These are phyloP conservation scores for Coniochaeta prunicola DNA, from an alignment of 2,329 filamentous ascomycete genomes.

Conservation along the genomic window DNA sequence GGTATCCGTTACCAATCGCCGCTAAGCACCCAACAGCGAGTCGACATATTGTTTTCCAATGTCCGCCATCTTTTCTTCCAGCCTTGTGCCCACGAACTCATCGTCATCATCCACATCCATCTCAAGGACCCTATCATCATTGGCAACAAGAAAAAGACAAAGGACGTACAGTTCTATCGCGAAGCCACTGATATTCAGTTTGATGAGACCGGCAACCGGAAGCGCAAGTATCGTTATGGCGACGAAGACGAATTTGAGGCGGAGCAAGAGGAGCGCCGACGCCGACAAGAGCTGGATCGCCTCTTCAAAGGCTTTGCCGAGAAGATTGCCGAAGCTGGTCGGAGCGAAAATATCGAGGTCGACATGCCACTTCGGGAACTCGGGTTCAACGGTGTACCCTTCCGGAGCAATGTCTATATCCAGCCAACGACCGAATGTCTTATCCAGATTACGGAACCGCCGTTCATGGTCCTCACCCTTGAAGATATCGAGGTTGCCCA, in stretches of 20 bases:
- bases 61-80: slow-evolving; percentile 99
- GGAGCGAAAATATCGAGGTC: slow-evolving; percentile 83
- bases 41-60: slow-evolving; percentile 96
- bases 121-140: slow-evolving; percentile 97
- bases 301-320: slow-evolving; percentile 95
- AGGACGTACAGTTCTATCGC: slow-evolving; percentile 96
- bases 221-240: slow-evolving; percentile 94
- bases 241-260: slow-evolving; percentile 99
- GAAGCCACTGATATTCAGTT: slow-evolving; percentile 98
- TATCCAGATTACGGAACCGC: slow-evolving; percentile 93
- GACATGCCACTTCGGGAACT: slow-evolving; percentile 96
- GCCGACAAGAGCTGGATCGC: slow-evolving; percentile 85
- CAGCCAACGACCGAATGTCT: slow-evolving; percentile 95
- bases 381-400: slow-evolving; percentile 93
- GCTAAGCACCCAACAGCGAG: slow-evolving; percentile 70
- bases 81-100: slow-evolving; percentile 89
- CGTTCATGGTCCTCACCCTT: slow-evolving; percentile 91
- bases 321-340: slow-evolving; percentile 93
- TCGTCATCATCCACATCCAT: slow-evolving; percentile 97
- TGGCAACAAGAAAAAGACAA: slow-evolving; percentile 95
- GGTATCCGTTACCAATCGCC: slow-evolving; percentile 92
- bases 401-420: slow-evolving; percentile 90
- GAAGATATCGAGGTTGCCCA: slow-evolving; percentile 96
- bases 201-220: slow-evolving; percentile 95
- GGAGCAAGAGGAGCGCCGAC: slow-evolving; percentile 90